phyloP scores from a whole-genome alignment of 2,329 filamentous ascomycete genomes.

The Xylariaceae sp. region DNA sequence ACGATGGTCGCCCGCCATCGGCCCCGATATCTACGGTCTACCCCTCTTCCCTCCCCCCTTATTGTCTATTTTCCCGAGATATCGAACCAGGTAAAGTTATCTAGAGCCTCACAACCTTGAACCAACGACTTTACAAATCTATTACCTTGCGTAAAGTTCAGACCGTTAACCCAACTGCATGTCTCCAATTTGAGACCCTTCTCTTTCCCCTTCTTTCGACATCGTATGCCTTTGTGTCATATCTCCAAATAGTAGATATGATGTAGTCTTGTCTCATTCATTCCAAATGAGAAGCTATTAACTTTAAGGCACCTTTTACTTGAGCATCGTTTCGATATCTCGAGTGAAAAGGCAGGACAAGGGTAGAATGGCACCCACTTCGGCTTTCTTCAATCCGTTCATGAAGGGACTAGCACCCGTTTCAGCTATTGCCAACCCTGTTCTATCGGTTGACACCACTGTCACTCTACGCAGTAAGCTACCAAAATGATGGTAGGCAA shows the following conservation, averaged over 20 bases:
- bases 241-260: neutral
- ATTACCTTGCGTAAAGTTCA: neutral
- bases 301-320: no score
- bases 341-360: neutral
- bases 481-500: neutral
- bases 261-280: no score
- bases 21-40: neutral
- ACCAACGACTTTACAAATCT: neutral
- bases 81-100: neutral
- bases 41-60: neutral
- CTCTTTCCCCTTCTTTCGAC: neutral
- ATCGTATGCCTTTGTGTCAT: neutral
- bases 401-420: conserved; percentile 16
- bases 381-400: conserved; percentile 20
- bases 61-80: neutral
- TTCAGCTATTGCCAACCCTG: conserved; percentile 20
- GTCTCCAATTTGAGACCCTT: neutral
- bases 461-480: neutral
- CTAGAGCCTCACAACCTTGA: neutral
- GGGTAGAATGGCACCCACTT: neutral
- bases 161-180: no score
- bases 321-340: neutral
- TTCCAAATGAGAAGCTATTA: neutral
- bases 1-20: no score
- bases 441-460: neutral